Base-by-base conservation (phyloP, 2,329 filamentous ascomycete genomes). In the Nectriaceae sp. region DNA sequence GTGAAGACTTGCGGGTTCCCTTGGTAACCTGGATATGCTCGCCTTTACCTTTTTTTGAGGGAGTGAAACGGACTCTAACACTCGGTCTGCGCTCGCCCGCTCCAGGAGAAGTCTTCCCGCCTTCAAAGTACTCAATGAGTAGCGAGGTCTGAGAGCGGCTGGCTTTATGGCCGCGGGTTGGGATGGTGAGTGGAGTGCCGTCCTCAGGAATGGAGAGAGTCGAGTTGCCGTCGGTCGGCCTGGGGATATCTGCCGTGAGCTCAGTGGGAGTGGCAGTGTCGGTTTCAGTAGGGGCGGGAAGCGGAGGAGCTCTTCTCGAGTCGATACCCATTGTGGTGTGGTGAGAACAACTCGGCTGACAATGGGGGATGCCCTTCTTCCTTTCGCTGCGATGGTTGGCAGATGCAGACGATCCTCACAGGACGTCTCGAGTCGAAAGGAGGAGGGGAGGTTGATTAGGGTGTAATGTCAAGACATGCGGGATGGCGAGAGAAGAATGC, bases 61-160 rank as follows among this genome's bases (percentile, higher is more conserved):
- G 92, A 13, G 90, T 95, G 53, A 96, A 80, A 72, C 84, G 81
- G 70, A 88, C 78, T 65, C 81, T 82, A 45, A 97, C 90, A 67
- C 90, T 96, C 11, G 92, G 91, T 60, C 88, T 85, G 61, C 88
- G 86, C 60, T 84, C 80, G 60, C 77, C 76, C 60, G 77, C 77
- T 47, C 80, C 74, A 36, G 72, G 67, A 55, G 76, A 75, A 48
- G 77, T 71, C 46, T 89, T 92, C 54, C 86, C 84, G 58, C 85
- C 89, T 72, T 96, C 92, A 64, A 95, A 97, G 71, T 96, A 96
- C 73, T 97, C 92, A 63, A 97, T 97, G 62, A 97, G 78, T 57
- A 97, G 78, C 47, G 90, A 95, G 31, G 92, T 96, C 74, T 96
- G 91, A 39, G 90, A 96, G 61, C 82, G 73, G 65, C 75, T 80